Base-by-base conservation (phyloP, 2,329 filamentous ascomycete genomes). In the Pyricularia pennisetigena region DNA sequence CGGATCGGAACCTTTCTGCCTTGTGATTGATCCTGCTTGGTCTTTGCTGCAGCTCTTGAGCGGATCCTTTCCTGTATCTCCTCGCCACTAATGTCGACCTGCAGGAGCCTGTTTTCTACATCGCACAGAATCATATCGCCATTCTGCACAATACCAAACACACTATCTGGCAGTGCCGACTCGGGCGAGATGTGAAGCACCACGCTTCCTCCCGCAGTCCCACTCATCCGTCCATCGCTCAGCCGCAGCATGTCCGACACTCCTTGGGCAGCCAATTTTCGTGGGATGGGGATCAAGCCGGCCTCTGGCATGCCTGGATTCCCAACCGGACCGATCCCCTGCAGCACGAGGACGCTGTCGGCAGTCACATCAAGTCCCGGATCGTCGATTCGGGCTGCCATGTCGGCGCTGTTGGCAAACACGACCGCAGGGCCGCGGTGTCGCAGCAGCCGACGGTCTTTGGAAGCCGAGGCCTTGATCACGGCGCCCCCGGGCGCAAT, bases 241-340 rank as follows among this genome's bases (percentile, higher is more conserved):
- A 97, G 85, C 1, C 97, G 82, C 3, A 95, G 87, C 76, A 97
- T 89, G 70, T 97, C 95, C 16, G 82, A 84, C 4, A 97, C 84
- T 9, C 90, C 90, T 0, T 88, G 88, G 0, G 90, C 88, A 0
- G 91, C 92, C 32, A 90, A 88, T 66, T 94, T 93, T 74, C 94
- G 91, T 20, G 97, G 88, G 28, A 86, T 85, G 0, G 84, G 84
- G 0, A 86, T 79, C 29, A 86, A 75, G 0, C 84, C 84, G 68
- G 95, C 93, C 78, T 97, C 94, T 1, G 93, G 94, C 94, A 97
- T 97, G 14, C 94, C 94, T 0, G 94, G 94, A 1, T 92, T 93
- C 24, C 93, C 93, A 67, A 95, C 92, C 0, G 93, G 94, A 0
- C 94, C 94, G 74, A 97, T 94, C 70, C 93, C 94, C 71, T 93